These are phyloP conservation scores for Lippia alba DNA, from an alignment of 305 asterid genomes.

Conservation along the genomic window DNA sequence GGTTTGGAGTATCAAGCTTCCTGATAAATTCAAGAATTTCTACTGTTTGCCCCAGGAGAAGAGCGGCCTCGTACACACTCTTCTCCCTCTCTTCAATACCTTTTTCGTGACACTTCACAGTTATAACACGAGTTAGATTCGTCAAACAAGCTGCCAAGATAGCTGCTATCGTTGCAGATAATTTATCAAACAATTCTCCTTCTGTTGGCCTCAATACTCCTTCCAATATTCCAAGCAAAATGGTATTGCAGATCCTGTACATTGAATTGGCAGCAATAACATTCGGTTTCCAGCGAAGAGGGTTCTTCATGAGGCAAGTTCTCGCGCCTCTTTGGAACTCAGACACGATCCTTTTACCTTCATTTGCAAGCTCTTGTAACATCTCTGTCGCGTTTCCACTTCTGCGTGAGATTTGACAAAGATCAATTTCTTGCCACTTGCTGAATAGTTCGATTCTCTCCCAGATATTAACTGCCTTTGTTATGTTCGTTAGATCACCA, in stretches of 20 bases:
- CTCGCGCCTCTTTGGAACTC: constrained; percentile 20
- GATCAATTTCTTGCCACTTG: constrained; percentile 16
- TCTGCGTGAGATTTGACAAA: neutral
- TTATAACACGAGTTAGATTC: constrained; percentile 2
- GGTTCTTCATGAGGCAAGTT: constrained; percentile 11
- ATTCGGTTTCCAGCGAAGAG: constrained; percentile 27
- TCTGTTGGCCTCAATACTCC: neutral
- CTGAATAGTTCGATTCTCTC: neutral
- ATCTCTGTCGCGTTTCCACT: neutral
- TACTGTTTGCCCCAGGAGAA: neutral
- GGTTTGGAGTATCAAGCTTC: neutral
- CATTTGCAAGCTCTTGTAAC: neutral
- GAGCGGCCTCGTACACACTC: neutral
- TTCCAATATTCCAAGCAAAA: constrained; percentile 5
- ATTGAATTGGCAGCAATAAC: constrained; percentile 39
- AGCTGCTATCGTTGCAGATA: constrained; percentile 7
- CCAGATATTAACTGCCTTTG: constrained; percentile 5
- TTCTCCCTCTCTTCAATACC: constrained; percentile 4
- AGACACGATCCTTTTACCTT: neutral
- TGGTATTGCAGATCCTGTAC: constrained; percentile 35
- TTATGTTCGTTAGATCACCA: neutral
- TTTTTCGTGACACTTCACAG: neutral
- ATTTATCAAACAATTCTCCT: neutral
- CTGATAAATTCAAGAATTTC: neutral
- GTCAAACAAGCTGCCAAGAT: constrained; percentile 9